A percentile compares a stretch with the other conserved stretches of the same genome.
Evolutionary conservation across 495 filamentous ascomycete species (phyloP).

Genomic region (Achaetomiella virescens): DNA sequence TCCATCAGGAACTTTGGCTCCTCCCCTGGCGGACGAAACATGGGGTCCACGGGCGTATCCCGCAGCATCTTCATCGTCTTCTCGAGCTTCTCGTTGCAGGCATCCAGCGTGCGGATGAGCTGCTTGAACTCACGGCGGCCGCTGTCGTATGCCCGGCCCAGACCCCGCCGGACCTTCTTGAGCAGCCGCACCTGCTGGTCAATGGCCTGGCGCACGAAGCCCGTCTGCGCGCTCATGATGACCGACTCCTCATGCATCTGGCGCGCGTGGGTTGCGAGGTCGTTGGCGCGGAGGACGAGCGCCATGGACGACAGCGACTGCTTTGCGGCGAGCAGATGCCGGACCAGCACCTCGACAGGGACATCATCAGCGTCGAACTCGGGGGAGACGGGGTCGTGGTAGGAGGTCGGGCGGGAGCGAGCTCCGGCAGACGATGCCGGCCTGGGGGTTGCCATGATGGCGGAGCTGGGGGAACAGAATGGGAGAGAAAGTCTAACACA

Average conservation of each 20-base stretch:
- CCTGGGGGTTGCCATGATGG: conserved; percentile 7
- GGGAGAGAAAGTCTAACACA: no score
- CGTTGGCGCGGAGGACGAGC: conserved; percentile 80
- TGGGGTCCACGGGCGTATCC: conserved; percentile 64
- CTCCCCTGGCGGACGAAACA: conserved; percentile 64
- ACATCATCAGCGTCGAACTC: conserved; percentile 30
- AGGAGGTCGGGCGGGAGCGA: conserved; percentile 10
- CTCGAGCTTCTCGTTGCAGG: conserved; percentile 62
- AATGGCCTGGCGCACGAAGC: conserved; percentile 67
- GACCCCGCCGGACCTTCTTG: conserved; percentile 54
- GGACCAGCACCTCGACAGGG: conserved; percentile 66
- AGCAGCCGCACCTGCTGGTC: conserved; percentile 66
- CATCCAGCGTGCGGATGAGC: conserved; percentile 66
- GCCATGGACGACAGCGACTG: conserved; percentile 80
- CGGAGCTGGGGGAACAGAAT: background rate
- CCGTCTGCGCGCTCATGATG: conserved; percentile 67
- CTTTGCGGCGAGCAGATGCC: conserved; percentile 81
- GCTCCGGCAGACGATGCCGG: conserved; percentile 13
- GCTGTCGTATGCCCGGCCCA: conserved; percentile 46
- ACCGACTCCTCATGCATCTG: conserved; percentile 73
- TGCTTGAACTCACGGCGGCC: conserved; percentile 46
- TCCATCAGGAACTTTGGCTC: conserved; percentile 69
- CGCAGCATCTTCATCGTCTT: conserved; percentile 64
- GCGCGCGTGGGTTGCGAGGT: conserved; percentile 73
- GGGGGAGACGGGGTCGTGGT: conserved; percentile 14